These are phyloP conservation scores for Pseudomicrostroma phylloplanum DNA, from an alignment of 1,284 basidiomycete genomes.

Conservation along the genomic window DNA sequence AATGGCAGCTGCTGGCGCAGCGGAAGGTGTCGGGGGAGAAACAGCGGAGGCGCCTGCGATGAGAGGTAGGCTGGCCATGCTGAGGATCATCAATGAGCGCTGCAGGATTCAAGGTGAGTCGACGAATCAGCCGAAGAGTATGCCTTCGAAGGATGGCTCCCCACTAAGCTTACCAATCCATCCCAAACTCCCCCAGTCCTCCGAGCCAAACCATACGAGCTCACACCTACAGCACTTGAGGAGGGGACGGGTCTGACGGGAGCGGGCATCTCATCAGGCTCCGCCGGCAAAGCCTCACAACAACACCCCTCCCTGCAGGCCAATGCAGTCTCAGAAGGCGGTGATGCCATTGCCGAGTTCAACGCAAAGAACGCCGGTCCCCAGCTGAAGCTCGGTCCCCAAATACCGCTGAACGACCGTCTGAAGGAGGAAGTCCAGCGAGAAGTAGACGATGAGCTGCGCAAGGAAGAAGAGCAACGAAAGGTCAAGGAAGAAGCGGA, in stretches of 20 bases:
- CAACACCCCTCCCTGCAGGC: conserved; percentile 4
- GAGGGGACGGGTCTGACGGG: conserved; percentile 49
- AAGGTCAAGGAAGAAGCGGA: conserved; percentile 26
- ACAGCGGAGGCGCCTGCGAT: conserved; percentile 33
- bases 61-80: conserved; percentile 66
- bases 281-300: not conserved
- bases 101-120: conserved; percentile 76
- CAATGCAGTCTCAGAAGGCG: conserved; percentile 29
- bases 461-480: conserved; percentile 21
- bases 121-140: too few species aligned
- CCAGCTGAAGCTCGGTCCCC: conserved; percentile 43
- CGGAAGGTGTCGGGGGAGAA: conserved; percentile 70
- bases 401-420: conserved; percentile 40
- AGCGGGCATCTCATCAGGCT: conserved; percentile 8
- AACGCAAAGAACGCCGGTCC: conserved; percentile 44
- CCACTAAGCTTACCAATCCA: not conserved
- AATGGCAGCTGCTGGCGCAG: conserved; percentile 65
- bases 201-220: conserved; percentile 35
- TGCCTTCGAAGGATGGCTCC: not conserved
- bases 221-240: conserved; percentile 39
- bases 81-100: conserved; percentile 89
- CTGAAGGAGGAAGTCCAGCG: conserved; percentile 42
- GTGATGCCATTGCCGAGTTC: conserved; percentile 43
- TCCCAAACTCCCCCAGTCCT: conserved; percentile 19
- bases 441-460: conserved; percentile 33